A percentile compares a stretch with the other conserved stretches of the same genome.
Conservation (phyloP, 2,329 filamentous ascomycete genomes). For the Daldinia sp. region DNA sequence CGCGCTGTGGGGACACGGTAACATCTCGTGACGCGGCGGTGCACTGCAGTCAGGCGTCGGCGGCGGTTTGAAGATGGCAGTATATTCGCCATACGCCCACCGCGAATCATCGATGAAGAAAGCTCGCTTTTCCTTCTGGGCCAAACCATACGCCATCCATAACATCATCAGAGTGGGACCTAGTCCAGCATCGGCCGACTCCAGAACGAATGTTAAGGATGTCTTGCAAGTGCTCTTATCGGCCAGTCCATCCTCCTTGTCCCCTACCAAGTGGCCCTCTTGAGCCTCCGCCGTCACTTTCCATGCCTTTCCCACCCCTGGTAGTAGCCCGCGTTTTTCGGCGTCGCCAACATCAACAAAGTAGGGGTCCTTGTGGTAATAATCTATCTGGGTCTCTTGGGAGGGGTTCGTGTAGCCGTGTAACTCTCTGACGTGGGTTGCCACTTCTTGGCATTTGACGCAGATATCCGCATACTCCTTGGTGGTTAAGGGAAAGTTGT, state of each 20-base stretch:
- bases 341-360: conserved; percentile 83
- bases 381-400: conserved; percentile 62
- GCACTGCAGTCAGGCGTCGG: conserved; percentile 74
- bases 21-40: conserved; percentile 78
- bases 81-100: conserved; percentile 85
- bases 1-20: conserved; percentile 83
- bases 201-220: conserved; percentile 82
- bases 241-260: conserved; percentile 58
- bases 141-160: conserved; percentile 87
- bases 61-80: conserved; percentile 76
- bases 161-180: conserved; percentile 81
- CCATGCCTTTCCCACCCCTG: conserved; percentile 56
- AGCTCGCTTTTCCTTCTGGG: conserved; percentile 76
- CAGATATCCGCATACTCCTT: conserved; percentile 78
- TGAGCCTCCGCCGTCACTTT: conserved; percentile 53
- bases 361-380: conserved; percentile 73
- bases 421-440: conserved; percentile 66
- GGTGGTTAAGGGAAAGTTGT: conserved; percentile 74
- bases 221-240: conserved; percentile 72
- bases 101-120: conserved; percentile 89
- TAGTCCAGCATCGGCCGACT: conserved; percentile 79
- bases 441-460: conserved; percentile 73
- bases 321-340: conserved; percentile 72
- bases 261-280: conserved; percentile 59
- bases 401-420: conserved; percentile 58